Evolutionary conservation across 331 rosid genomes (phyloP), one percentile per base, ranked within the genome.

Genomic region (Telfairia occidentalis): DNA sequence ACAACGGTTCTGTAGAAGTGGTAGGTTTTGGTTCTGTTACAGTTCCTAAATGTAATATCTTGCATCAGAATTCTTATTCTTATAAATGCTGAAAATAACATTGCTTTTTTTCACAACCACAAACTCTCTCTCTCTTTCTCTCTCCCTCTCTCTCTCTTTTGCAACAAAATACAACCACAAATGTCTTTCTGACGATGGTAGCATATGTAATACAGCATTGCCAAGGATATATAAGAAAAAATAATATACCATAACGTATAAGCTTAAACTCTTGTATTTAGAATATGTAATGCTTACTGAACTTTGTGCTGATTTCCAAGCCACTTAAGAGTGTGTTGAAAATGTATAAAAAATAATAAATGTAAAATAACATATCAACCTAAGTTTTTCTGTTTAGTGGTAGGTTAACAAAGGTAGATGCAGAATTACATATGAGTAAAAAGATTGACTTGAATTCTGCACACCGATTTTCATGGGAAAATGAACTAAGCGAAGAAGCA

Each of bases 1-100:
- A 80, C 73, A 95, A 92, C 0, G 99, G 99, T 70, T 95, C 96
- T 6, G 88, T 58, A 76, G 88, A 53, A 59, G 90, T 67, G 4
- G 87, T 78, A 15, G 77, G 28, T 66, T 84, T 84, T 28, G 97
- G 85, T 72, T 92, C 96, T 12, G 89, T 90, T 81, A 95, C 91
- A 48, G 89, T 85, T 76, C 92, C 96, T 87, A 82, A 40, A 86
- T 50, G 53, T 49, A 11, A 77, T 60, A 19, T 71, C 73, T 77
- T 53, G 16, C 76, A 77, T 79, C 78, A 81, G 78, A 65, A 63
- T 12, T 12, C 49, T 64, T 29, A 21, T 10, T 37, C 55, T 32
- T 3, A 11, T 21, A 23, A 53, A 38, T 55, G 23, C 32, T 21
- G 4, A 45, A 71, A 37, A 38, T 12, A 46, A 46, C n/a, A 3